Percentiles rank a stretch among this genome's conserved stretches.
These are phyloP conservation scores for Linum lewisii DNA, from an alignment of 345 rosid species.

Conservation along the genomic window DNA sequence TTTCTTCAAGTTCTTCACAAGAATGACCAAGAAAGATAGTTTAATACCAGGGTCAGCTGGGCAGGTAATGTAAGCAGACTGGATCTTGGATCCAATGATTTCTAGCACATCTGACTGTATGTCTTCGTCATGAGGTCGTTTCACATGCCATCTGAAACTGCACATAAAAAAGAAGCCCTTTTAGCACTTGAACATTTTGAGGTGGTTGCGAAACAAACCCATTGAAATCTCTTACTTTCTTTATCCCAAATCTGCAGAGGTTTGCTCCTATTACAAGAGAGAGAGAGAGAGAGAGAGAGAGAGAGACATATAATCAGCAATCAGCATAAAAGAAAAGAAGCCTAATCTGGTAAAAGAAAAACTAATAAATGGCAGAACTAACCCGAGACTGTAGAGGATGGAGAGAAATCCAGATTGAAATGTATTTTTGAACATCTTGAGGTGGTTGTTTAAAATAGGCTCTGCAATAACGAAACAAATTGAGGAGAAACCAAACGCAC, in stretches of 20 bases:
- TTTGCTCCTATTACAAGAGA: slow-evolving; percentile 41
- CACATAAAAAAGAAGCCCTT: slow-evolving; percentile 8
- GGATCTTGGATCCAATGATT: slow-evolving; percentile 74
- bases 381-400: slow-evolving; percentile 77
- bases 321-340: background rate
- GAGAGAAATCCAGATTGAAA: slow-evolving; percentile 86
- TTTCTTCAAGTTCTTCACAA: slow-evolving; percentile 83
- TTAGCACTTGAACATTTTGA: background rate
- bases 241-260: slow-evolving; percentile 86
- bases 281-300: too few species aligned
- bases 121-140: slow-evolving; percentile 80
- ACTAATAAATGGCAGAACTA: background rate
- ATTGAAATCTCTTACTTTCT: slow-evolving; percentile 35
- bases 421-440: slow-evolving; percentile 66
- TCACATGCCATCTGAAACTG: slow-evolving; percentile 78
- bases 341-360: background rate
- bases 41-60: slow-evolving; percentile 94
- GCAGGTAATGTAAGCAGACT: slow-evolving; percentile 88
- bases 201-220: background rate
- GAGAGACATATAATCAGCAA: background rate
- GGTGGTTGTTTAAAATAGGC: too few species aligned
- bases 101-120: slow-evolving; percentile 88
- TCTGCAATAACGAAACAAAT: background rate
- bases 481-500: too few species aligned
- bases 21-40: slow-evolving; percentile 84